Base-by-base conservation (phyloP, 352 stramenopile genomes). In the Phytophthora tubulina region DNA sequence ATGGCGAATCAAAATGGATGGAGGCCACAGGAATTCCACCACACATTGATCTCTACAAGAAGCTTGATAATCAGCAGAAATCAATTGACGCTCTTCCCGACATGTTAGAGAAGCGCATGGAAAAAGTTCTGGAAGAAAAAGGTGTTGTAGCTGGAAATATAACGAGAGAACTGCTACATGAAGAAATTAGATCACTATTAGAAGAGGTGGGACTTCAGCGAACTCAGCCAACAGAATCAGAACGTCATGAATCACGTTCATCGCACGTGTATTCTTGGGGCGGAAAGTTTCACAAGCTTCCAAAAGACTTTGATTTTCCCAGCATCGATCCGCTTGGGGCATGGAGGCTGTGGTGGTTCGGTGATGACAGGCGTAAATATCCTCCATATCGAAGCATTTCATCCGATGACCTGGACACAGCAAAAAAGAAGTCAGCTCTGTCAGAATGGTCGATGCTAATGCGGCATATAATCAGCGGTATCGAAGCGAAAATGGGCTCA, bases 391-490 rank as follows among this genome's bases (percentile, higher is more conserved):
- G 13, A 33, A 7, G 45, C 2, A 51, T 51, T 33, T 13, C 17
- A 7, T 31, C 21, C 2, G 45, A 51, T 33, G 45, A 51, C 7
- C 45, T 51, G 6, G 45, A 51, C 21, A 13, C 2, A 14, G 3
- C 2, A 31, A 31, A 51, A 51, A 51, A 41, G 48, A 64, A 49
- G 8, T 3, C 45, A 49, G 56, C 57, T 3, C n/a, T 65, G 14
- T 65, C 57, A 55, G 57, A 65, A 45, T 65, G 57, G 44, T 65
- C 57, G 11, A 65, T 65, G 4, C 33, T 63, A 35, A 63, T 56
- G 45, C 45, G 45, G 8, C 45, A 66, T 9, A 58, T 66, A 6
- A 58, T 44, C 21, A 27, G 21, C 21, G 42, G 8, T 2, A 48
- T 48, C 42, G 42, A 48, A 48, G 42, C 11, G 15, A 48, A 48